Conservation (phyloP, 345 rosid genomes). For the Salix purpurea region DNA sequence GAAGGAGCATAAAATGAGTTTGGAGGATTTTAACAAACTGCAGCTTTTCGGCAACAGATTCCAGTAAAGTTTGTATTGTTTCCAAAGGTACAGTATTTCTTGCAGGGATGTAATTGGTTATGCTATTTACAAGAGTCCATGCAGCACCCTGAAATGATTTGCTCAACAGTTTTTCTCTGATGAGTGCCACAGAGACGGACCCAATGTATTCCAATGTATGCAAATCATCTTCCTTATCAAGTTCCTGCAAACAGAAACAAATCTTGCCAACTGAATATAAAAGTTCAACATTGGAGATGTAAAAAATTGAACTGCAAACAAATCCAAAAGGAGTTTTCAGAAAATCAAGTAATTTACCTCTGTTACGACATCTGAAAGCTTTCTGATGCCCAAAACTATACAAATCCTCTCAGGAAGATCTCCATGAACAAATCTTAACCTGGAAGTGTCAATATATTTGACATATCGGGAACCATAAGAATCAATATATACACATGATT, state of each 20-base stretch:
- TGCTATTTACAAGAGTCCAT: constrained; percentile 49
- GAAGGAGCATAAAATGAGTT: constrained; percentile 70
- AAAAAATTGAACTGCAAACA: neutral
- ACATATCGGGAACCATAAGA: constrained; percentile 70
- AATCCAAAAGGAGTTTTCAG: neutral
- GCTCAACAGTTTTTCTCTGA: constrained; percentile 57
- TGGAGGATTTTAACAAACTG: constrained; percentile 66
- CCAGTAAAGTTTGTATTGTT: constrained; percentile 45
- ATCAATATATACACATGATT: constrained; percentile 70
- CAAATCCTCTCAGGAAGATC: constrained; percentile 71
- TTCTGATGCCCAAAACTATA: constrained; percentile 59
- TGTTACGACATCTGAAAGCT: constrained; percentile 77
- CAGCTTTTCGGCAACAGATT: constrained; percentile 53
- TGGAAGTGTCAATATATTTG: constrained; percentile 63
- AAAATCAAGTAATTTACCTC: constrained; percentile 49
- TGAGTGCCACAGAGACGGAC: constrained; percentile 43
- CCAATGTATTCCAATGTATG: constrained; percentile 56
- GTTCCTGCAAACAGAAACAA: constrained; percentile 49
- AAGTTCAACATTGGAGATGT: constrained; percentile 1
- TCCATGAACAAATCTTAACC: constrained; percentile 81
- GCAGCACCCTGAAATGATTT: constrained; percentile 65
- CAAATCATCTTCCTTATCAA: constrained; percentile 46
- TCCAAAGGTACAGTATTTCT: constrained; percentile 37
- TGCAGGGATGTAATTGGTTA: constrained; percentile 28
- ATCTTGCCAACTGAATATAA: constrained; percentile 4